phyloP scores from a whole-genome alignment of 1,139 yeast genomes.

The Magnusiomyces sp. region DNA sequence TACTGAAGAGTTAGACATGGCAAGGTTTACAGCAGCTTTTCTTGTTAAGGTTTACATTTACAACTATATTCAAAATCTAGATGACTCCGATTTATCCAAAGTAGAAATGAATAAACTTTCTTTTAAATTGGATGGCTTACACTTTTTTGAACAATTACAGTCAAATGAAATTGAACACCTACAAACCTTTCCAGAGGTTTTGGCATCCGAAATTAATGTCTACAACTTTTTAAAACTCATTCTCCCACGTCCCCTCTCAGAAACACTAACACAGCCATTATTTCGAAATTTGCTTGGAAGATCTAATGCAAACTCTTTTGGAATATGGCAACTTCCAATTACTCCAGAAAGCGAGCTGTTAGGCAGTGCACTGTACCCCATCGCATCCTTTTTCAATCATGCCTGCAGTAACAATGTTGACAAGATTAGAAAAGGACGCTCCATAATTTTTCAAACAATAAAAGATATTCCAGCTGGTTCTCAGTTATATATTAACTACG shows the following conservation, averaged over 20 bases:
- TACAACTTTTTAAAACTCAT: conserved; percentile 43
- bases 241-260: conserved; percentile 36
- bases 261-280: conserved; percentile 34
- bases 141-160: conserved; percentile 41
- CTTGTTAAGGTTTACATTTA: conserved; percentile 16
- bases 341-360: conserved; percentile 50
- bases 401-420: conserved; percentile 46
- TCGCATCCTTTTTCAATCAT: conserved; percentile 65
- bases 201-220: conserved; percentile 43
- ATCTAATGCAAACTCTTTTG: conserved; percentile 68
- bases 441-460: conserved; percentile 33
- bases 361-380: conserved; percentile 60
- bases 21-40: conserved; percentile 32
- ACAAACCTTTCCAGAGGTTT: conserved; percentile 41
- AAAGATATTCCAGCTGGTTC: conserved; percentile 35
- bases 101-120: too few species aligned
- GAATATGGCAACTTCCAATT: conserved; percentile 51
- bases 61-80: too few species aligned
- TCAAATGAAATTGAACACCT: conserved; percentile 49
- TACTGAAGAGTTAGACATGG: conserved; percentile 32
- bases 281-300: conserved; percentile 49
- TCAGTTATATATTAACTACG: conserved; percentile 57
- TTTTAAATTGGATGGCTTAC: neutral
- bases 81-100: too few species aligned
- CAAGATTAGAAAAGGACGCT: conserved; percentile 31